A percentile compares a stretch with the other conserved stretches of the same genome.
phyloP scores from a whole-genome alignment of 2,329 filamentous ascomycete species.

The Fusarium miscanthi region DNA sequence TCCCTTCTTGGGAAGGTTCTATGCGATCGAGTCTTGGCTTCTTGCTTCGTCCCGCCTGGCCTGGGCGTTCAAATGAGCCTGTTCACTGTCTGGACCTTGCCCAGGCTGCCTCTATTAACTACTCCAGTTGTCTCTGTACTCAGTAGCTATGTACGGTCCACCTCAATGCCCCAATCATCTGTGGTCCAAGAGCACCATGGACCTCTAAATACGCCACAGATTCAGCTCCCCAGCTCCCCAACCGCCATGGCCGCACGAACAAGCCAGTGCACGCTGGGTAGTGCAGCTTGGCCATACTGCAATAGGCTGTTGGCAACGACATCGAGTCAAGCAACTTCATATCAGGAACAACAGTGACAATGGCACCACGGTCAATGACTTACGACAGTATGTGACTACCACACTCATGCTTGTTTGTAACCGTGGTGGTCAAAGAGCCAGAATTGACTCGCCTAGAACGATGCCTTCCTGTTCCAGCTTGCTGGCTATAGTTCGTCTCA shows the following conservation, averaged over 20 bases:
- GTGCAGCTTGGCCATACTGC: slow-evolving; percentile 24
- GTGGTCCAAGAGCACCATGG: not conserved
- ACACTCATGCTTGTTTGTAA: slow-evolving; percentile 11
- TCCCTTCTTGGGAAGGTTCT: slow-evolving; percentile 38
- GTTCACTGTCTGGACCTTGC: slow-evolving; percentile 32
- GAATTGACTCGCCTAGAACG: slow-evolving; percentile 28
- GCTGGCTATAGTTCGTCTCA: slow-evolving; percentile 33
- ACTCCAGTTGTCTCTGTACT: not conserved
- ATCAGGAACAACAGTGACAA: slow-evolving; percentile 9
- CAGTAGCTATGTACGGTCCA: not conserved
- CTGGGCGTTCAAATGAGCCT: slow-evolving; percentile 41
- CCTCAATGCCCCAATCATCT: not conserved
- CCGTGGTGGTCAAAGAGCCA: slow-evolving; percentile 18
- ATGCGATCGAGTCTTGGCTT: slow-evolving; percentile 34
- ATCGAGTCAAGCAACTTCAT: slow-evolving; percentile 35
- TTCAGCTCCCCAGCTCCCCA: slow-evolving; percentile 25
- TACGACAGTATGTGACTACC: not conserved
- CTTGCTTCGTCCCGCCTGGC: slow-evolving; percentile 44
- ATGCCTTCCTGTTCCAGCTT: slow-evolving; percentile 32
- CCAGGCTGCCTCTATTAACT: slow-evolving; percentile 6
- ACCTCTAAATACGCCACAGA: slow-evolving; percentile 32
- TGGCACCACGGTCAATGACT: slow-evolving; percentile 9
- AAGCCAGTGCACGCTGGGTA: slow-evolving; percentile 32
- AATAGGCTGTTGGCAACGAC: slow-evolving; percentile 18
- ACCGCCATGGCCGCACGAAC: slow-evolving; percentile 15